Evolutionary conservation across 1,284 basidiomycete species (phyloP).

Genomic region (Ustilago tritici): DNA sequence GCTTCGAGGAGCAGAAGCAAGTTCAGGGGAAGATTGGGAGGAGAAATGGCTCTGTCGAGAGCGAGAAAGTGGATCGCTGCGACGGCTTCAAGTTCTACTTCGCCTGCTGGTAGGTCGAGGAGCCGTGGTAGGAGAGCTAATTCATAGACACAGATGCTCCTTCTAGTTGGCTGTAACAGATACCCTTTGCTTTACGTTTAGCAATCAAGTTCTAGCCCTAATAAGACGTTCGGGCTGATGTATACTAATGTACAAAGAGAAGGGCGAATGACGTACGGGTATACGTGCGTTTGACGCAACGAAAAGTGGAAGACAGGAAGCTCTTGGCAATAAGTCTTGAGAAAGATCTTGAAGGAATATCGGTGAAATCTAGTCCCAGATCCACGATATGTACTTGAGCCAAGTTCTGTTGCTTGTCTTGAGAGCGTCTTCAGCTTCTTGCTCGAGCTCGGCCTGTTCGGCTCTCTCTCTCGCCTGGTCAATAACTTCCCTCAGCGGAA

Average conservation of each 20-base stretch:
- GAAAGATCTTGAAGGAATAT: background rate
- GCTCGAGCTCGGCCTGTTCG: constrained; percentile 14
- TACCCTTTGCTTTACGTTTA: background rate
- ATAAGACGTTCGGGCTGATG: background rate
- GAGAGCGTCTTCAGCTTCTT: constrained; percentile 23
- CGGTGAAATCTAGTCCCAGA: constrained; percentile 27
- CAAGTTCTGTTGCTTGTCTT: constrained; percentile 20
- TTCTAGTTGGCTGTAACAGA: background rate
- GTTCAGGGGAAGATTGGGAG: constrained; percentile 8
- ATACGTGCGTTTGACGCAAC: background rate
- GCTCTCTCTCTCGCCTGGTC: constrained; percentile 25
- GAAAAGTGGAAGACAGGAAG: background rate
- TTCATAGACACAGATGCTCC: background rate
- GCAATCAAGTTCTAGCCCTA: background rate
- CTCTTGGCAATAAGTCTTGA: background rate
- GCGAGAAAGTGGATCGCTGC: constrained; percentile 21
- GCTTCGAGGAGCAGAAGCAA: constrained; percentile 15
- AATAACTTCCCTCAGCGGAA: constrained; percentile 31
- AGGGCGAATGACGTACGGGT: background rate
- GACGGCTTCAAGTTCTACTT: background rate
- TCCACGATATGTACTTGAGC: constrained; percentile 39
- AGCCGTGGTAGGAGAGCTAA: constrained; percentile 12
- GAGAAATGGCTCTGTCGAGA: constrained; percentile 15
- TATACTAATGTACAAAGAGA: background rate
- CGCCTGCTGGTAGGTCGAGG: constrained; percentile 13